Evolutionary conservation across 2,329 filamentous ascomycete species (phyloP), one percentile per base, ranked within the genome.

Genomic region (Cladosporium sp.): DNA sequence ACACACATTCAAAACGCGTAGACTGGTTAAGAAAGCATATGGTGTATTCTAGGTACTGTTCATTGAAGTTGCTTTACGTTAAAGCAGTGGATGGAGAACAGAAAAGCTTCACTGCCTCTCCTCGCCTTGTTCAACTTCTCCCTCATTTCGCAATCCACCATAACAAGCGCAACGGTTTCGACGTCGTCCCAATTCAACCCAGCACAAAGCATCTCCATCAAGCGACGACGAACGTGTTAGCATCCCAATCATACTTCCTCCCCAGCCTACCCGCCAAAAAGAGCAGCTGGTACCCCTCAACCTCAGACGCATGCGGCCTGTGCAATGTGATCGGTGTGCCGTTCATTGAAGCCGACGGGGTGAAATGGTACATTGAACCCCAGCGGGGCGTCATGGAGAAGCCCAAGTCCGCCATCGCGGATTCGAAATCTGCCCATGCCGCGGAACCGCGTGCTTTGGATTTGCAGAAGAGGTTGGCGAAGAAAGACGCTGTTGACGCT

Each of bases 221-320:
- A 44, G 43, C 43, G 17, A 37, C 43, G 4, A 44, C 7, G 12
- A 37, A 44, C 1, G 29, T 17, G 2, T 17, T 7, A 8, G 12
- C 42, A 2, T 1, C 20, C 42, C 42, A 44, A 5, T 13, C 29
- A 24, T 44, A 44, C 1, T 3, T 12, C 12, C 42, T 44, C 7
- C 24, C 1, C 13, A 44, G 13, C 13, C 30, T 50, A 3, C 43
- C 41, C 12, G 43, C 34, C 17, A 56, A 36, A 12, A 54, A 53
- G 30, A 47, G 41, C 5, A 57, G 12, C n/a, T 41, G 47, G 20
- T 52, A 43, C 3, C 56, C 56, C 27, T 56, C 56, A n/a, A 56
- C 56, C 20, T 56, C 54, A 24, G 55, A 54, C 41, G 36, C 39
- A 32, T 57, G 56, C 20, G 56, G 56, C 36, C 56, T 50, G 45